phyloP scores from a whole-genome alignment of 768 basidiomycete genomes.

The Mycena filopes region DNA sequence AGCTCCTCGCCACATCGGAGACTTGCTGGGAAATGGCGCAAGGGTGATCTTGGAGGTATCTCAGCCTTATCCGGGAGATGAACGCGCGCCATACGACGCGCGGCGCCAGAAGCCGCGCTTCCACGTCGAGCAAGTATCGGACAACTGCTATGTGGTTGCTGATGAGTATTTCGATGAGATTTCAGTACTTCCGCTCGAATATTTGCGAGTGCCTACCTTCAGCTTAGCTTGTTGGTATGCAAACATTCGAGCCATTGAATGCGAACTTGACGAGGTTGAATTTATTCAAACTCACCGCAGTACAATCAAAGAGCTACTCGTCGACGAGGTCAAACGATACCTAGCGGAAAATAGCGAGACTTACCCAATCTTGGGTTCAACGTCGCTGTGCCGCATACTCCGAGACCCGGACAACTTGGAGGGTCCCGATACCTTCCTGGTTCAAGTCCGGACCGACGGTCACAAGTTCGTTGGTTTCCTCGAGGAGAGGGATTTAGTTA shows the following conservation, averaged over 20 bases:
- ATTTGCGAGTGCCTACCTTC: not conserved
- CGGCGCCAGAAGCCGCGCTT: not conserved
- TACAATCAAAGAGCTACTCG: not conserved
- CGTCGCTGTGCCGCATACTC: not conserved
- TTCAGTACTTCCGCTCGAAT: slow-evolving; percentile 2
- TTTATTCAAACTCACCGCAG: slow-evolving; percentile 1
- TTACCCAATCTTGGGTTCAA: not conserved
- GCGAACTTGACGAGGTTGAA: not conserved
- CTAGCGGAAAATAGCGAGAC: not conserved
- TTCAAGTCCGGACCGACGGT: not conserved
- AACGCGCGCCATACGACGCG: not conserved
- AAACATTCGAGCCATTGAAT: not conserved
- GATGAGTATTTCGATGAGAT: slow-evolving; percentile 7
- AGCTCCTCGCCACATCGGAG: not conserved
- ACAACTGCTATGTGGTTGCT: not conserved
- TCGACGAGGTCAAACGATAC: slow-evolving; percentile 2
- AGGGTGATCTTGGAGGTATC: not conserved
- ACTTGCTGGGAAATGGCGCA: not conserved
- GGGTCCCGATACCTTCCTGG: not conserved
- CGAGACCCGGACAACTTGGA: slow-evolving; percentile 2
- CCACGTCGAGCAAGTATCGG: not conserved
- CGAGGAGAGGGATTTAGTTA: not conserved
- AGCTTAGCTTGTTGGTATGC: slow-evolving; percentile 7
- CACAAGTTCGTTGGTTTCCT: not conserved
- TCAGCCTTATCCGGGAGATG: slow-evolving; percentile 6